Percentiles rank a stretch among this genome's conserved stretches.
Evolutionary conservation across 441 rosid species (phyloP).

Genomic region (Croton setiger): DNA sequence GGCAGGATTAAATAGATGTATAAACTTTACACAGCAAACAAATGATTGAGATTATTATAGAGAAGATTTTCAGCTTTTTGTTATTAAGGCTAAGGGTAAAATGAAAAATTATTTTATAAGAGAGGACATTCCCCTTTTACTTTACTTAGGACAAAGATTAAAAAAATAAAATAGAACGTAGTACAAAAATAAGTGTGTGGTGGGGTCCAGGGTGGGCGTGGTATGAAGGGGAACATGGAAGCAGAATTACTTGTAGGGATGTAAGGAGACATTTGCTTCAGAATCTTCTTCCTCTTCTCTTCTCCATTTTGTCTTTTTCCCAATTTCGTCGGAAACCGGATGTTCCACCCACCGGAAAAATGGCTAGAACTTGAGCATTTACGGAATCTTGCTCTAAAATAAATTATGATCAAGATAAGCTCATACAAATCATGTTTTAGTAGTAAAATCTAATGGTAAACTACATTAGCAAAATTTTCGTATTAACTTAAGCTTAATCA

Average conservation of each 20-base stretch:
- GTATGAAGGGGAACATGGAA: constrained; percentile 54
- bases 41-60: constrained; percentile 35
- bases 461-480: no score
- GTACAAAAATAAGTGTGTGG: background rate
- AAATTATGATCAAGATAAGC: no score
- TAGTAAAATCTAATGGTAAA: no score
- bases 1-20: constrained; percentile 10
- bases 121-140: background rate
- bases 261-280: constrained; percentile 52
- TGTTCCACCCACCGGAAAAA: no score
- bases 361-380: no score
- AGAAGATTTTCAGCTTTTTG: constrained; percentile 8
- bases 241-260: constrained; percentile 59
- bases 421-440: no score
- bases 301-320: constrained; percentile 30
- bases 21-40: constrained; percentile 27
- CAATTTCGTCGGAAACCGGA: background rate
- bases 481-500: no score
- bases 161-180: background rate
- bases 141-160: background rate
- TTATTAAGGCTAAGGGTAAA: constrained; percentile 1
- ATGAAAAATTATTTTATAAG: background rate
- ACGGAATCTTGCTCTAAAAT: no score
- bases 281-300: constrained; percentile 24
- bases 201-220: constrained; percentile 46